Evolutionary conservation across 2,329 filamentous ascomycete genomes (phyloP).

Genomic region (Lasiodiplodia theobromae): DNA sequence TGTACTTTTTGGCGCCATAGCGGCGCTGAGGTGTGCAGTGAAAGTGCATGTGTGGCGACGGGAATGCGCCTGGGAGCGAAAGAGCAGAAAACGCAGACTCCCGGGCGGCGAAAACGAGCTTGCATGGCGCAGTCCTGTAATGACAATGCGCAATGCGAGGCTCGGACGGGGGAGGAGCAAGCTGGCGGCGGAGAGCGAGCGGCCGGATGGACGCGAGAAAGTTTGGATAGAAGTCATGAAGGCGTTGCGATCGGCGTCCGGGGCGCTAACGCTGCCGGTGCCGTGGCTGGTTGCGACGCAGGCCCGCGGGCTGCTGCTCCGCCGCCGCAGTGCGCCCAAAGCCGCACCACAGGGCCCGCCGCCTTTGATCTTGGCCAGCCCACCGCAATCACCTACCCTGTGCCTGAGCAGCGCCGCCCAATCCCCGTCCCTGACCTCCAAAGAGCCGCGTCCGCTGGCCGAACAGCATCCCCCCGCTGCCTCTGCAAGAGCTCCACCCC

Average conservation of each 20-base stretch:
- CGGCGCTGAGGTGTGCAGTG: slow-evolving; percentile 15
- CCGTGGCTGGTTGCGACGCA: slow-evolving; percentile 3
- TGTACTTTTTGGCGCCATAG: background rate
- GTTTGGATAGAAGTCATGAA: background rate
- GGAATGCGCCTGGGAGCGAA: slow-evolving; percentile 17
- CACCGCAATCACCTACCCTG: slow-evolving; percentile 20
- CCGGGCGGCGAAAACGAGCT: slow-evolving; percentile 35
- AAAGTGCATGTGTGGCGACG: background rate
- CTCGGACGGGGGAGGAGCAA: background rate
- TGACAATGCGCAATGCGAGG: background rate
- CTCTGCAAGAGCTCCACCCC: background rate
- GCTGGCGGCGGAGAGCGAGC: background rate
- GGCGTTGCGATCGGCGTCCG: slow-evolving; percentile 29
- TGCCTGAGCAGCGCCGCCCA: slow-evolving; percentile 24
- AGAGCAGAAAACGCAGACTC: slow-evolving; percentile 52
- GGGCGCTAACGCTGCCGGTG: background rate
- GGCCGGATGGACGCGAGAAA: background rate
- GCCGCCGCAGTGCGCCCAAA: slow-evolving; percentile 13
- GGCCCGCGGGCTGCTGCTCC: background rate
- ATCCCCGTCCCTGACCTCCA: slow-evolving; percentile 7
- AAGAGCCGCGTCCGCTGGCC: slow-evolving; percentile 10
- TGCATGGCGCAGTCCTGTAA: slow-evolving; percentile 4
- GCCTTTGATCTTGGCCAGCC: slow-evolving; percentile 23
- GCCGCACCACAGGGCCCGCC: slow-evolving; percentile 23
- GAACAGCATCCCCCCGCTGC: slow-evolving; percentile 5